Evolutionary conservation across 1,284 basidiomycete species (phyloP).

Genomic region (Chiua sp.): DNA sequence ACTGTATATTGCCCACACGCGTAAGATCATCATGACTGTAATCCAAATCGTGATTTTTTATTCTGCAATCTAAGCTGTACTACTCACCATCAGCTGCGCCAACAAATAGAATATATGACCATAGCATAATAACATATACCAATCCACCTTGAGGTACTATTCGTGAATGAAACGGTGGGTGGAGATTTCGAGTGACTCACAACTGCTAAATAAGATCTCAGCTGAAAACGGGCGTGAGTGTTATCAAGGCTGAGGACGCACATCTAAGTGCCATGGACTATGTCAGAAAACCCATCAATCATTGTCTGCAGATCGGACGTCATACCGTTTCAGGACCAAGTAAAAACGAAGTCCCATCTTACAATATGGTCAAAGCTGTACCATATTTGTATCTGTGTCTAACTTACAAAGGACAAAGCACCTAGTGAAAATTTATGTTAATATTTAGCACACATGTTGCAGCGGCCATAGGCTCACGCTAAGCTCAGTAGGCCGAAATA

Average conservation of each 20-base stretch:
- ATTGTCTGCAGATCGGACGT: background rate
- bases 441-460: background rate
- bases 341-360: background rate
- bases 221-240: background rate
- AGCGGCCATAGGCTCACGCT: background rate
- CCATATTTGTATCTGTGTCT: background rate
- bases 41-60: background rate
- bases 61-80: background rate
- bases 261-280: background rate
- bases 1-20: conserved; percentile 18
- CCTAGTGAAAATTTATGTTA: background rate
- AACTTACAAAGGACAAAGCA: background rate
- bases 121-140: background rate
- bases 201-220: background rate
- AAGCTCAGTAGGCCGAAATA: background rate
- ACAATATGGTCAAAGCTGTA: background rate
- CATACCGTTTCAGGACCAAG: background rate
- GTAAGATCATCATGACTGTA: conserved; percentile 15
- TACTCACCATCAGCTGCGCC: background rate
- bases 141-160: background rate
- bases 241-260: background rate
- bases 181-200: background rate
- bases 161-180: too few relatives aligned
- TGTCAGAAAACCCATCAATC: background rate
- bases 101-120: background rate